Evolutionary conservation across 1,139 yeast species (phyloP).

Genomic region (Sugiyamaella xylanicola): DNA sequence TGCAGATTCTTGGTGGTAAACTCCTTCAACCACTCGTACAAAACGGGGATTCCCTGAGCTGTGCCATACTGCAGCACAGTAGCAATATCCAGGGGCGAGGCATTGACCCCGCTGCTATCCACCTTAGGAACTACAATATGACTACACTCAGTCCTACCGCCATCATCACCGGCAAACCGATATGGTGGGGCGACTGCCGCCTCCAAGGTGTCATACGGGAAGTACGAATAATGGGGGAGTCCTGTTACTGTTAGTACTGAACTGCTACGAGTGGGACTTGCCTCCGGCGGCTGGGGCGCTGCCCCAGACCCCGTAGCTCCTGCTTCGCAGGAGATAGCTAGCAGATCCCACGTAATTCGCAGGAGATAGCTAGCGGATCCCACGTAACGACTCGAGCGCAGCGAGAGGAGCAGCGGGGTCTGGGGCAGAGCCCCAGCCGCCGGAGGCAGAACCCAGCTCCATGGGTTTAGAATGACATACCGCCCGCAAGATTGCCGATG

Average conservation of each 20-base stretch:
- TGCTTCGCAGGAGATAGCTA: too few relatives aligned
- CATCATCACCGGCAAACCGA: constrained; percentile 56
- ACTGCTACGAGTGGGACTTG: not conserved
- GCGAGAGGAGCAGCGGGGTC: not conserved
- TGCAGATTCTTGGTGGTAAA: constrained; percentile 63
- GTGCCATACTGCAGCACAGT: constrained; percentile 79
- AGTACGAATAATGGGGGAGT: constrained; percentile 75
- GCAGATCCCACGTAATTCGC: too few relatives aligned
- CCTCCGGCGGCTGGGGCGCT: constrained; percentile 14
- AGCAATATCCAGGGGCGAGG: constrained; percentile 54
- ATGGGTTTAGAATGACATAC: constrained; percentile 15
- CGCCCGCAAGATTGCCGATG: constrained; percentile 71
- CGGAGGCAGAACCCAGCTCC: not conserved
- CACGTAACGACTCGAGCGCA: too few relatives aligned
- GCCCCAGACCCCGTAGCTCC: not conserved
- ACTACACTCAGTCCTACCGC: constrained; percentile 3
- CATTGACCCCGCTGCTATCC: constrained; percentile 5
- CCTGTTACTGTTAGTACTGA: constrained; percentile 45
- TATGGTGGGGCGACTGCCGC: constrained; percentile 62
- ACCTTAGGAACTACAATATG: constrained; percentile 26
- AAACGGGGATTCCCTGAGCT: constrained; percentile 75
- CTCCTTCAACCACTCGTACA: constrained; percentile 62
- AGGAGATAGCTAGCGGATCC: too few relatives aligned
- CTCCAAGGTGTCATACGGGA: constrained; percentile 69
- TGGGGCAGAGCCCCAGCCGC: not conserved